Base-by-base conservation (phyloP, 177 flowering plant genomes). In the Vitis hybrid region DNA sequence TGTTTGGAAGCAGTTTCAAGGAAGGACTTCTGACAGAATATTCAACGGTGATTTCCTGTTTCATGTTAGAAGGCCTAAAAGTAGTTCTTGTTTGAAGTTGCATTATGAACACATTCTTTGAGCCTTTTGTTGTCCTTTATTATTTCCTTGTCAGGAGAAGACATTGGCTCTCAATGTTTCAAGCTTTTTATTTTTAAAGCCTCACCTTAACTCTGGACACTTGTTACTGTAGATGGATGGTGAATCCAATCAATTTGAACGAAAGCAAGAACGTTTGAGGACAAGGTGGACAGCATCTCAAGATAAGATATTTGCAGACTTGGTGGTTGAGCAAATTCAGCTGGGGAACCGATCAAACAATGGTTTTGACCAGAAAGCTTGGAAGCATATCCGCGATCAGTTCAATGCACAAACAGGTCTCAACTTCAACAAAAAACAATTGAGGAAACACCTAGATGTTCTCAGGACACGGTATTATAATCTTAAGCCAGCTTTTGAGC, bases 371-470 rank as follows among this genome's bases (percentile, higher is more conserved):
- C 64, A 77, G 32, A 64, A 72, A 32, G 56, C 73, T 13, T 77
- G 80, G 80, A 61, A 72, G 56, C 65, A 64, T 60, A 64, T 72
- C 11, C 60, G 69, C 10, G 70, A 68, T 5, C 54, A 72, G 8
- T 77, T 72, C 69, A 68, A 69, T 45, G 52, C 63, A 18, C 65
- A 54, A 68, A 77, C 79, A 67, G 70, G 68, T 69, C 52, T 72
- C 21, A 68, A 72, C 50, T 72, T 66, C 11, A 65, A 72, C 34
- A 73, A 72, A 63, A 55, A 65, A 40, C 76, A 77, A 60, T 23
- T 77, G 48, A 69, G 75, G 76, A 72, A 72, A 61, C 80, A 77
- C 50, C 64, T 69, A 13, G 73, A 65, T 30, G 66, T 77, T n/a
- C 30, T 77, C 67, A 69, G 76, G 67, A 77, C 58, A 52, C 76